Evolutionary conservation across 805 yeast species (phyloP), one percentile per base, ranked within the genome.

Genomic region (Candida parachauliodes): DNA sequence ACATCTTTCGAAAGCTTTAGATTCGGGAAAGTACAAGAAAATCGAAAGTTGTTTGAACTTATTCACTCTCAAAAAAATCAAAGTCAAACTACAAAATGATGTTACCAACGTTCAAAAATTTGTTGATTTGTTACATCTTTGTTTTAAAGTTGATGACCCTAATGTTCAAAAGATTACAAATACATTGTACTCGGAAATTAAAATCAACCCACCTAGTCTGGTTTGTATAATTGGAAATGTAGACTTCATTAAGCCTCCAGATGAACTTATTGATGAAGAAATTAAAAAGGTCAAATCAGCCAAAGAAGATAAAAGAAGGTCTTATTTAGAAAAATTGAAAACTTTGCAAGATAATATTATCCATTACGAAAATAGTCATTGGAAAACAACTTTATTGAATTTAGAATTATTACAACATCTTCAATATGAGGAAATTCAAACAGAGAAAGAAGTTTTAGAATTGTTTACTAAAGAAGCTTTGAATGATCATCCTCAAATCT

Each of bases 401-500:
- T 51, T 83, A 29, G 70, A 72, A 6, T 56, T 80, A 17, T 57
- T 83, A 32, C 62, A 73, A 0, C 67, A 68, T 22, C 51, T 82
- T 7, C 86, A 83, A 49, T 60, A 70, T 1, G 76, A 72, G 43
- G 86, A 81, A 44, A 58, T 73, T 7, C 58, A 66, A 3, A 56
- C 72, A 0, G 64, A 67, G 35, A 50, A 57, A 3, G 63, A 62
- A 1, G 64, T 72, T 1, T 47, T 80, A 8, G 55, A 55, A 23
- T 48, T 72, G 2, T 59, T 84, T 22, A 65, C 74, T 7, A 59
- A 63, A 2, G 65, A 68, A 23, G 71, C 83, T 1, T 59, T 68
- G 10, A 70, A 74, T n/a, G 76, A 76, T 16, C 94, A 87, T 55
- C 95, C 96, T 0, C 59, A 72, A 2, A 60, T 86, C 31, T 67